A percentile compares a stretch with the other conserved stretches of the same genome.
phyloP scores from a whole-genome alignment of 2,329 filamentous ascomycete species.

The Biscogniauxia mediterranea region DNA sequence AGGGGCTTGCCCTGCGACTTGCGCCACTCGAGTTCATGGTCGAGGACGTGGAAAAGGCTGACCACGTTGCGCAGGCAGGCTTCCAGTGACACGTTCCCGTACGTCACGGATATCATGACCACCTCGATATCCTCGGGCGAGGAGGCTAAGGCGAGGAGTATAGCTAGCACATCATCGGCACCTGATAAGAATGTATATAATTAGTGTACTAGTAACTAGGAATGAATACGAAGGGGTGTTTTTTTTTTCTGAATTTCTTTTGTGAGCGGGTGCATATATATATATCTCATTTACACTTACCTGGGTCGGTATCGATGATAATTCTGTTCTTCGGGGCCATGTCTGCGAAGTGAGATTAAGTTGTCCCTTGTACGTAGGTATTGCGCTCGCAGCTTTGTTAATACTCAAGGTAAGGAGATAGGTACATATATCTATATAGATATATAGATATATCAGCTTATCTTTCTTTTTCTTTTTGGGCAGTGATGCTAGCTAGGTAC shows the following conservation, averaged over 20 bases:
- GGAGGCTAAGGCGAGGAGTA: constrained; percentile 82
- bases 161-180: constrained; percentile 86
- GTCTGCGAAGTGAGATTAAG: constrained; percentile 10
- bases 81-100: constrained; percentile 87
- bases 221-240: neutral
- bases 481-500: too few relatives aligned
- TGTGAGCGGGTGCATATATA: neutral
- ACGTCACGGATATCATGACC: constrained; percentile 82
- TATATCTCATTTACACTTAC: constrained; percentile 42
- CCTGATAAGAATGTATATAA: constrained; percentile 44
- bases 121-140: constrained; percentile 83
- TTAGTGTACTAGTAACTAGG: constrained; percentile 10
- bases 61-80: constrained; percentile 88
- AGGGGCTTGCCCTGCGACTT: constrained; percentile 62
- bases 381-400: neutral
- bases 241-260: neutral
- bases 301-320: constrained; percentile 94
- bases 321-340: constrained; percentile 73
- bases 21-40: constrained; percentile 85
- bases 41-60: constrained; percentile 86
- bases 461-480: too few relatives aligned
- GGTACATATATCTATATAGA: too few relatives aligned
- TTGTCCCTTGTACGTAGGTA: neutral
- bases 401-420: too few relatives aligned
- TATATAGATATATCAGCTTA: too few relatives aligned